Percentiles rank a stretch among this genome's conserved stretches.
These are phyloP conservation scores for Leishmania arabica DNA, from an alignment of 208 protist species.

Conservation along the genomic window DNA sequence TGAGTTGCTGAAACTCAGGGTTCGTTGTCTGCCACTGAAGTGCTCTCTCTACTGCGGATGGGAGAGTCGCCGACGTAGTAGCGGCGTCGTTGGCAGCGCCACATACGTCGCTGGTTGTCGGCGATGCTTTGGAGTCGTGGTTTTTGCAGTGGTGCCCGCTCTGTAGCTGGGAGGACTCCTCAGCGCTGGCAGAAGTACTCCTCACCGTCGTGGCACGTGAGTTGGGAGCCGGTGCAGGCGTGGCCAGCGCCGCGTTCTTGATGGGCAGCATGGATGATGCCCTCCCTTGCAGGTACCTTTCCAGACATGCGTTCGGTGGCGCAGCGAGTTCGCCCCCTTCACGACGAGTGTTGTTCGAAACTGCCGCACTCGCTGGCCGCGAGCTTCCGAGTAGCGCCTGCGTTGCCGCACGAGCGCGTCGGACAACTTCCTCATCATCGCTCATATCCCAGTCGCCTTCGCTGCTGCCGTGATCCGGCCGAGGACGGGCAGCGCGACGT, in stretches of 20 bases:
- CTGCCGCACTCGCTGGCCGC: background rate
- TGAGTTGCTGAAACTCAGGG: conserved; percentile 50
- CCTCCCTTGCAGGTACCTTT: conserved; percentile 23
- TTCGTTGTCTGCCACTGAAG: conserved; percentile 17
- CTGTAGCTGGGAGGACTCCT: background rate
- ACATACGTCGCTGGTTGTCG: background rate
- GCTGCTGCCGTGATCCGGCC: background rate
- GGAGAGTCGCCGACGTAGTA: background rate
- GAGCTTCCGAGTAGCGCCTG: conserved; percentile 16
- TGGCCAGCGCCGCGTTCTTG: background rate
- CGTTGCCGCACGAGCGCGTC: conserved; percentile 26
- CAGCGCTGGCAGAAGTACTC: background rate
- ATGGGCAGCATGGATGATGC: conserved; percentile 7
- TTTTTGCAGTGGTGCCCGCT: background rate
- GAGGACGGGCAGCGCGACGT: background rate
- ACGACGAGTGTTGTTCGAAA: background rate
- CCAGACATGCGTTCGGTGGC: conserved; percentile 6
- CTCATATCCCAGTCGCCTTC: conserved; percentile 13
- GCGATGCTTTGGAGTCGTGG: background rate
- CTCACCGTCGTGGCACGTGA: background rate
- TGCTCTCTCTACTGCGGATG: background rate
- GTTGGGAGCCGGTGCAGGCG: background rate
- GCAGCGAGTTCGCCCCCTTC: background rate
- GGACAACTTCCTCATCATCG: conserved; percentile 31
- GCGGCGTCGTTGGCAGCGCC: background rate